These are phyloP conservation scores for Lichtheimia ramosa DNA, from an alignment of 371 early-diverging fungal species.

Conservation along the genomic window DNA sequence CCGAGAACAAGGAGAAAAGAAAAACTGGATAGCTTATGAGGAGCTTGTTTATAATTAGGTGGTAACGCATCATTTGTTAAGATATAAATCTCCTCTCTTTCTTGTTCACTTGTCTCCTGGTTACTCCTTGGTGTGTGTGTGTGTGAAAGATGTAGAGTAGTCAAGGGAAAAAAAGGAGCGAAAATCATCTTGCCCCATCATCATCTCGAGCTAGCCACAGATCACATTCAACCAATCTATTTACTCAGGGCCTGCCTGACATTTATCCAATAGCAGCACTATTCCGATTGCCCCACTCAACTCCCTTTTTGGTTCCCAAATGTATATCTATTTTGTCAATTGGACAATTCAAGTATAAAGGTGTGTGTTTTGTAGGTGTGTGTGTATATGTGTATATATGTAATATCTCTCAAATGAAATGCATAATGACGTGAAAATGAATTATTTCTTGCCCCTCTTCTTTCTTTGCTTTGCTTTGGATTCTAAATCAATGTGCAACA, in stretches of 20 bases:
- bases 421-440: neutral
- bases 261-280: no score
- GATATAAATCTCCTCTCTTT: neutral
- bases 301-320: no score
- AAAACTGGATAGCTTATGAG: no score
- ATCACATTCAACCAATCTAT: neutral
- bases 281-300: no score
- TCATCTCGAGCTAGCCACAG: neutral
- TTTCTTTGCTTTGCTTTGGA: conserved; percentile 27
- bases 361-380: no score
- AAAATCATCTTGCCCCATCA: neutral
- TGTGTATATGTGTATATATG: no score
- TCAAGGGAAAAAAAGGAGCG: neutral
- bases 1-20: conserved; percentile 1
- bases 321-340: no score
- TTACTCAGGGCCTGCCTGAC: no score
- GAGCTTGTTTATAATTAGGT: no score
- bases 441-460: conserved; percentile 18
- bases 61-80: neutral
- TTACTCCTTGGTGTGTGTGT: no score
- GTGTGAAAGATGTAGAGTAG: neutral
- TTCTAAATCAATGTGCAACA: conserved; percentile 12
- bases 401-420: neutral
- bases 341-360: no score
- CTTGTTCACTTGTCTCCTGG: no score